Conservation (phyloP, 768 basidiomycete species). For the Boletus speciosus region DNA sequence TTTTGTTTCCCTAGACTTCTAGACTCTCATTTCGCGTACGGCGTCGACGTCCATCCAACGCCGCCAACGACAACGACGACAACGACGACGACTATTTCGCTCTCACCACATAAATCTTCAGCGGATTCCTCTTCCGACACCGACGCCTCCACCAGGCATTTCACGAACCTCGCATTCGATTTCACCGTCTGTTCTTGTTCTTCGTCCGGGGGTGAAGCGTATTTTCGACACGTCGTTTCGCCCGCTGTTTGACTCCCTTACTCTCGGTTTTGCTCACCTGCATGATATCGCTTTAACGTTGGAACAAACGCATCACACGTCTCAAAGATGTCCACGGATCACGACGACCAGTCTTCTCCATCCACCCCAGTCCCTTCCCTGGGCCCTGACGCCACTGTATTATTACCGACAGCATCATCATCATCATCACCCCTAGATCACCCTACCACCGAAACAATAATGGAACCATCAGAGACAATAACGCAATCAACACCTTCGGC, state of each 20-base stretch:
- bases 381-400: slow-evolving; percentile 24
- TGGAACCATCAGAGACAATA: slow-evolving; percentile 17
- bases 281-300: slow-evolving; percentile 21
- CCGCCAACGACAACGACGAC: slow-evolving; percentile 10
- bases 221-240: slow-evolving; percentile 10
- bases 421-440: slow-evolving; percentile 20
- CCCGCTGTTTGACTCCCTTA: not conserved
- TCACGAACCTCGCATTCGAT: slow-evolving; percentile 1
- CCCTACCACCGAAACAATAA: slow-evolving; percentile 20
- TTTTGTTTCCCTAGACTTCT: slow-evolving; percentile 15
- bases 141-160: not conserved
- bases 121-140: not conserved
- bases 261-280: slow-evolving; percentile 1
- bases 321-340: slow-evolving; percentile 26
- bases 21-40: slow-evolving; percentile 17
- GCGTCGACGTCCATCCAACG: slow-evolving; percentile 9
- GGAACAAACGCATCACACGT: slow-evolving; percentile 9
- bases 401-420: slow-evolving; percentile 18
- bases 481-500: slow-evolving; percentile 9
- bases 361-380: slow-evolving; percentile 11
- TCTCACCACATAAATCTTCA: not conserved
- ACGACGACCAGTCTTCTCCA: slow-evolving; percentile 20
- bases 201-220: slow-evolving; percentile 1
- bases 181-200: slow-evolving; percentile 6
- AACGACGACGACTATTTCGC: not conserved